Percentiles rank a stretch among this genome's conserved stretches.
Evolutionary conservation across 2,329 filamentous ascomycete species (phyloP).

Genomic region (Emmonsiellopsis sp.): DNA sequence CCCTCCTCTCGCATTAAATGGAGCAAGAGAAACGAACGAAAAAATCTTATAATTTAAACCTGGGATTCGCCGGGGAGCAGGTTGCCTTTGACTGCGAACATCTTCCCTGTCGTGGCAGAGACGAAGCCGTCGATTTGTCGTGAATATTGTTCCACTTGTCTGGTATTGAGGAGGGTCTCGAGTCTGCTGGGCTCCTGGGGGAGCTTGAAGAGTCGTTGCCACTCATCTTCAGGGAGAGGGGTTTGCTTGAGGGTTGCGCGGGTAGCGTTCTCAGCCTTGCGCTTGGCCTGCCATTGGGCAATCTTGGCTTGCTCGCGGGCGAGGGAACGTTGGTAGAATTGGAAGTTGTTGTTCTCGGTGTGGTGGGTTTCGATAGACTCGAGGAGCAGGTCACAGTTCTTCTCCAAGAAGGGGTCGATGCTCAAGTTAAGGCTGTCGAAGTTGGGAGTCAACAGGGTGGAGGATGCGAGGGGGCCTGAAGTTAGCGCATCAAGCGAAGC

Average conservation of each 20-base stretch:
- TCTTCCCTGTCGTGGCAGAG: conserved; percentile 84
- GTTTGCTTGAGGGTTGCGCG: conserved; percentile 79
- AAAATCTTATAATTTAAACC: conserved; percentile 8
- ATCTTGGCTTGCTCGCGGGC: conserved; percentile 95
- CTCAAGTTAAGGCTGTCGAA: conserved; percentile 83
- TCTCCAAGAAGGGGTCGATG: conserved; percentile 96
- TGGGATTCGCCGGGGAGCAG: conserved; percentile 48
- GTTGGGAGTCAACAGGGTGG: conserved; percentile 69
- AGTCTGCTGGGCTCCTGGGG: conserved; percentile 87
- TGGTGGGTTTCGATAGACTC: conserved; percentile 97
- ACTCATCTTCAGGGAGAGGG: conserved; percentile 89
- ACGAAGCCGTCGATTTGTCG: conserved; percentile 96
- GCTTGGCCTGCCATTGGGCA: conserved; percentile 89
- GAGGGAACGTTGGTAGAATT: conserved; percentile 90
- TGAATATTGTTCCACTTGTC: conserved; percentile 96
- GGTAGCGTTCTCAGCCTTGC: conserved; percentile 88
- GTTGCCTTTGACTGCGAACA: conserved; percentile 85
- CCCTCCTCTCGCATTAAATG: background rate
- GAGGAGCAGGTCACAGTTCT: conserved; percentile 91
- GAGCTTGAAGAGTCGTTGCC: conserved; percentile 96
- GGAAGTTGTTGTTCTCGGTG: conserved; percentile 98
- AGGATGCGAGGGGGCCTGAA: conserved; percentile 50
- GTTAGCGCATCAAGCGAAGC: conserved; percentile 69
- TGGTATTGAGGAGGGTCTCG: conserved; percentile 87
- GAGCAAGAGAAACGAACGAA: conserved; percentile 3